Base-by-base conservation (phyloP, 257 asterid genomes). In the Nicotiana attenuata region DNA sequence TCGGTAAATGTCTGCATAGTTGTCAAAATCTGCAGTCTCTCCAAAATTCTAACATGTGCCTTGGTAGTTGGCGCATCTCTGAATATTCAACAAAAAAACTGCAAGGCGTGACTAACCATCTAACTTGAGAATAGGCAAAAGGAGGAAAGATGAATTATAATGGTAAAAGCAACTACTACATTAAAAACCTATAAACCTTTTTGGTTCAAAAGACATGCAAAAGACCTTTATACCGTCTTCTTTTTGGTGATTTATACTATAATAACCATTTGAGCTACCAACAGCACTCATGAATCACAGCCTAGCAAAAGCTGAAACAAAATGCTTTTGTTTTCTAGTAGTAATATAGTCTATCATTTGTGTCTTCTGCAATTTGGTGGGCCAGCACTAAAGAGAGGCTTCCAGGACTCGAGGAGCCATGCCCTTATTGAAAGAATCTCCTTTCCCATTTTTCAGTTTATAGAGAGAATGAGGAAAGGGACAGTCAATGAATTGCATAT, bases 321-420 rank as follows among this genome's bases (percentile, higher is more conserved):
- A 81, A 56, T 45, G 63, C 55, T 76, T 82, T 80, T 86, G 65
- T 84, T 76, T 64, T 11, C 67, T 65, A 67, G 19, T 83, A 85
- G 14, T 80, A 24, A 1, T 52, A 81, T 77, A 78, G 59, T 45
- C 77, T 57, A 35, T 64, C 68, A 77, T 84, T 78, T 50, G 29
- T 22, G 45, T 55, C 64, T 56, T 78, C 52, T 80, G 81, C 80
- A 85, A 80, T 68, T 84, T 83, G 83, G 87, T 86, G 88, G 87
- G 88, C 53, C 63, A 65, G 76, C 31, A 5, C 66, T 41, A 55
- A 56, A 52, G 63, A 11, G 64, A 65, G 81, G 60, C 73, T 89
- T 93, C 96, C 96, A 19, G 67, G 81, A 82, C 77, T 88, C 85
- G 63, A 45, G 96, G 96, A 93, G 77, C 91, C 89, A 20, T 75